Evolutionary conservation across 1,284 basidiomycete species (phyloP).

Genomic region (Spongispora temasekensis): DNA sequence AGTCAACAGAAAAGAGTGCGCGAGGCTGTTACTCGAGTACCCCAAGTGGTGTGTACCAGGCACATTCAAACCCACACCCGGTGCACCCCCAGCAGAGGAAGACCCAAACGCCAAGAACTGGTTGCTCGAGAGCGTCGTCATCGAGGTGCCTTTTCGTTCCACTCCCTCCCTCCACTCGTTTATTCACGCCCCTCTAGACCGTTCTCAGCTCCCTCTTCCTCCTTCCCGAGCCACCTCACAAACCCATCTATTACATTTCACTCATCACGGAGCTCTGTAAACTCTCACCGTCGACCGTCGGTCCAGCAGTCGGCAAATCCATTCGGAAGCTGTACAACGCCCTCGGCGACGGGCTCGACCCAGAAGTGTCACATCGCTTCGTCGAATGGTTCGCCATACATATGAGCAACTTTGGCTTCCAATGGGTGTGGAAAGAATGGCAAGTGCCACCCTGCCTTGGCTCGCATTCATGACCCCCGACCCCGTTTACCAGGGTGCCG

Average conservation of each 20-base stretch:
- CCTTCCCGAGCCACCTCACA: conserved; percentile 77
- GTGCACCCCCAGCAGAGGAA: conserved; percentile 48
- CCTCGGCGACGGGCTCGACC: conserved; percentile 82
- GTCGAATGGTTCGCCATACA: conserved; percentile 96
- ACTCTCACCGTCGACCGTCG: conserved; percentile 86
- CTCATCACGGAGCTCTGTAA: conserved; percentile 95
- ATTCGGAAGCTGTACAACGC: conserved; percentile 83
- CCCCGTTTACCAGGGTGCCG: conserved; percentile 76
- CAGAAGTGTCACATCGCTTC: conserved; percentile 79
- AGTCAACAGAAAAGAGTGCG: conserved; percentile 94
- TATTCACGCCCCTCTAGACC: conserved; percentile 46
- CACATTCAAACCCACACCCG: conserved; percentile 79
- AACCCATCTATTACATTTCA: conserved; percentile 84
- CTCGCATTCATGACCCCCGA: conserved; percentile 5
- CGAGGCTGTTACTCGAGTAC: conserved; percentile 83
- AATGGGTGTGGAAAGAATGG: conserved; percentile 99
- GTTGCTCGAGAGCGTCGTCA: conserved; percentile 78
- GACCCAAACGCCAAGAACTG: conserved; percentile 62
- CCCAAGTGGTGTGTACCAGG: conserved; percentile 84
- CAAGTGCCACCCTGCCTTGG: conserved; percentile 45
- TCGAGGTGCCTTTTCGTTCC: conserved; percentile 76
- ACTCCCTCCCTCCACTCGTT: no score
- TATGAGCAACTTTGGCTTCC: conserved; percentile 97
- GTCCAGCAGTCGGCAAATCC: conserved; percentile 94
- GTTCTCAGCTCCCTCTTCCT: conserved; percentile 77